Percentiles rank a stretch among this genome's conserved stretches.
These are phyloP conservation scores for Aspergillus ruber DNA, from an alignment of 2,329 filamentous ascomycete species.

Conservation along the genomic window DNA sequence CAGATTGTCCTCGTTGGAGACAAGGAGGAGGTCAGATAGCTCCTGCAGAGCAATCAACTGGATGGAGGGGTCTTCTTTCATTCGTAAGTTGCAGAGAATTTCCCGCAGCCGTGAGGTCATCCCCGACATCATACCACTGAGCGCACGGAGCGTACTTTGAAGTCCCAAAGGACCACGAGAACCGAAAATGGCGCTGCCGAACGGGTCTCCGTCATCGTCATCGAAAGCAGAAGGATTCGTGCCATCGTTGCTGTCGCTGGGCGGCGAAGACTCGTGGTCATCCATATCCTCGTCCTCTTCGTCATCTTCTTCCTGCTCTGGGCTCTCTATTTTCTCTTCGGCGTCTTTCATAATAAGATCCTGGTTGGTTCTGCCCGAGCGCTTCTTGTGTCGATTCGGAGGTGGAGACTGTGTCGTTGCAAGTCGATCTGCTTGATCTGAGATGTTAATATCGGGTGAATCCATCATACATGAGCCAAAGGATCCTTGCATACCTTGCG, in stretches of 20 bases:
- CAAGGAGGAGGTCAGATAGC: conserved; percentile 82
- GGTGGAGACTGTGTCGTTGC: conserved; percentile 28
- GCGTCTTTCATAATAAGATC: conserved; percentile 67
- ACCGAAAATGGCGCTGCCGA: conserved; percentile 59
- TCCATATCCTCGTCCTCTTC: conserved; percentile 27
- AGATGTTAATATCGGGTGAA: conserved; percentile 3
- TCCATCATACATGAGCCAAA: background rate
- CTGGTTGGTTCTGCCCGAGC: conserved; percentile 48
- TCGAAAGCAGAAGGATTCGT: conserved; percentile 47
- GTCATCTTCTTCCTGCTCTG: conserved; percentile 42
- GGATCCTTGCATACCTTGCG: conserved; percentile 40
- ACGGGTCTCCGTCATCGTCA: conserved; percentile 56
- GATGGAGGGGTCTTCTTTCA: conserved; percentile 76
- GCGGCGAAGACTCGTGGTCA: conserved; percentile 38
- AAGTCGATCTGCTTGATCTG: conserved; percentile 23
- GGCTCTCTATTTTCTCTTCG: conserved; percentile 47
- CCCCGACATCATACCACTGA: conserved; percentile 88
- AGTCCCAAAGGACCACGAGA: conserved; percentile 59
- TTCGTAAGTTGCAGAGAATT: conserved; percentile 66
- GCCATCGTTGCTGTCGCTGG: conserved; percentile 62
- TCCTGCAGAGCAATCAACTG: conserved; percentile 92
- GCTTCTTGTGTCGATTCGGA: conserved; percentile 49
- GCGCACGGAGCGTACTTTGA: conserved; percentile 72
- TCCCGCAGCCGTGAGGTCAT: conserved; percentile 73
- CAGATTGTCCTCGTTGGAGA: conserved; percentile 94